Conservation (phyloP, 2,329 filamentous ascomycete species). For the Pyrenochaeta sp. region DNA sequence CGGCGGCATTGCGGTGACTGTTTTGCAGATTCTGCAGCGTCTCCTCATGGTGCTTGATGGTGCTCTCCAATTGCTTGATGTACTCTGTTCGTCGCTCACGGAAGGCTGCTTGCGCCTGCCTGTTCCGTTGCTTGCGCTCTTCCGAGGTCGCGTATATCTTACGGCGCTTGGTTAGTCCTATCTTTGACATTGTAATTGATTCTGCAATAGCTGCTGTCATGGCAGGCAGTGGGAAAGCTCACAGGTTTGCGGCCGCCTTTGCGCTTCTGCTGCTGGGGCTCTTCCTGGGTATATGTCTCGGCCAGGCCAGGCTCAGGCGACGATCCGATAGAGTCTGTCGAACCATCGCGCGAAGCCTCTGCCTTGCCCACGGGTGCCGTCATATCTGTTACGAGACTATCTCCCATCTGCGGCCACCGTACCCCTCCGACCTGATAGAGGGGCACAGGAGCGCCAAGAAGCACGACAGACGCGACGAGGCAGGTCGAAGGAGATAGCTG, state of each 20-base stretch:
- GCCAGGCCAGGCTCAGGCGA: constrained; percentile 57
- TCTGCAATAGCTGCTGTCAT: constrained; percentile 33
- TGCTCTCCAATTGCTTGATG: constrained; percentile 98
- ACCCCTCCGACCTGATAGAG: constrained; percentile 52
- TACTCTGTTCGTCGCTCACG: constrained; percentile 97
- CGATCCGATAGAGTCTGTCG: constrained; percentile 59
- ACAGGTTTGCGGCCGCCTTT: constrained; percentile 98
- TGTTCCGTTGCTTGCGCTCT: constrained; percentile 95
- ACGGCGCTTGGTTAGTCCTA: constrained; percentile 51
- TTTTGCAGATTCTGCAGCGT: constrained; percentile 91
- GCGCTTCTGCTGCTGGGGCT: constrained; percentile 75
- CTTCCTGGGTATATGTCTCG: constrained; percentile 53
- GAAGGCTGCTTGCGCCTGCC: constrained; percentile 96
- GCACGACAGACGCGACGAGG: constrained; percentile 45
- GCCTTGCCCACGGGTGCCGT: constrained; percentile 56
- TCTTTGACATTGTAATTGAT: constrained; percentile 42
- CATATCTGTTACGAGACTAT: constrained; percentile 57
- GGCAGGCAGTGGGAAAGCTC: constrained; percentile 55
- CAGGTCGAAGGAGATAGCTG: constrained; percentile 25
- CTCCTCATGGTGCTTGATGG: constrained; percentile 96
- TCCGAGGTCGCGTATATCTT: constrained; percentile 99
- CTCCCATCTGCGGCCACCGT: constrained; percentile 59
- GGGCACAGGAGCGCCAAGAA: constrained; percentile 48
- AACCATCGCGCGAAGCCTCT: constrained; percentile 55
- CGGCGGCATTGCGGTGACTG: constrained; percentile 90